A percentile compares a stretch with the other conserved stretches of the same genome.
Evolutionary conservation across 2,329 filamentous ascomycete genomes (phyloP).

Genomic region (Colletotrichum filicis): DNA sequence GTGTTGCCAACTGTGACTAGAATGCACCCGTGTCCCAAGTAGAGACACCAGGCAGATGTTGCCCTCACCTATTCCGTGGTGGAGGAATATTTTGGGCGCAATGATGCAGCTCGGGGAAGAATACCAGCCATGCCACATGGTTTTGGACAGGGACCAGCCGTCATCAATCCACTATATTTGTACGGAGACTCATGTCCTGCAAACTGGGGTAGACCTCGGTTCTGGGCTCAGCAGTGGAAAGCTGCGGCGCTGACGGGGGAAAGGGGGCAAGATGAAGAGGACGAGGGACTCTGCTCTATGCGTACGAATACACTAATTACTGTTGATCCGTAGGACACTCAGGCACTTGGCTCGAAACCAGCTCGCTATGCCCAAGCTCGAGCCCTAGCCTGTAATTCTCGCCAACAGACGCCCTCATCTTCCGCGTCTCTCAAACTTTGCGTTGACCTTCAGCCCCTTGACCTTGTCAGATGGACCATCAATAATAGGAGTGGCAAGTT

Average conservation of each 20-base stretch:
- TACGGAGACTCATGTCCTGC: conserved; percentile 5
- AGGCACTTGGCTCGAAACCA: conserved; percentile 24
- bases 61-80: background rate
- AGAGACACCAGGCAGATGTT: conserved; percentile 3
- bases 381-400: conserved; percentile 20
- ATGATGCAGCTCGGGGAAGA: conserved; percentile 17
- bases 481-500: conserved; percentile 31
- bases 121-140: conserved; percentile 33
- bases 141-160: conserved; percentile 27
- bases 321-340: background rate
- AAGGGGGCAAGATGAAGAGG: conserved; percentile 5
- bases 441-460: conserved; percentile 24
- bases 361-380: conserved; percentile 13
- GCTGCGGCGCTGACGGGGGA: background rate
- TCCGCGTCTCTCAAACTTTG: conserved; percentile 18
- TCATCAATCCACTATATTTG: conserved; percentile 1
- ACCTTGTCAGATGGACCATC: conserved; percentile 31
- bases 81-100: background rate
- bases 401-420: conserved; percentile 14
- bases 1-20: background rate
- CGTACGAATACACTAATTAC: background rate
- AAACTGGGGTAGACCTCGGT: conserved; percentile 29
- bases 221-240: conserved; percentile 21
- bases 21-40: background rate
- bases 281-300: background rate